Base-by-base conservation (phyloP, 169 alveolate species). In the Cryptosporidium andersoni region DNA sequence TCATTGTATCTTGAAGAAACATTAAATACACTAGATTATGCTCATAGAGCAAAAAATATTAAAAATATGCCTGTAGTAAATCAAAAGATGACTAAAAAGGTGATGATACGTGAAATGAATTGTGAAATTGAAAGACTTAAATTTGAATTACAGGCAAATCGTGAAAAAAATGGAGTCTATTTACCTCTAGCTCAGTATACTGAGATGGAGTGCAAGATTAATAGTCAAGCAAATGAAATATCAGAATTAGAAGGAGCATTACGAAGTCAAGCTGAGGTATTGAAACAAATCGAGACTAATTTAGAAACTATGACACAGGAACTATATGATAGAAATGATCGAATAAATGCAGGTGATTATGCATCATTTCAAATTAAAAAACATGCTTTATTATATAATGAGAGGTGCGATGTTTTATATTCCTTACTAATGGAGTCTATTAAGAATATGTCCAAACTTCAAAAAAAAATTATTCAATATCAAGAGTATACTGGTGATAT, bases 1-100 rank as follows among this genome's bases (percentile, higher is more conserved):
- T 96, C 95, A 51, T 90, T 92, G 36, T 94, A 95, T 49, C 91
- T 90, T 55, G 97, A 96, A 80, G 99, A 96, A 91, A 94, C 97
- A 8, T 66, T 94, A 25, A 89, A 95, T 55, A 96, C 97, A 4
- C 66, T 95, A 48, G 95, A 96, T 88, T 96, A 95, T 81, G 98
- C 97, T 0, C 91, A 92, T 60, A 74, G 98, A 82, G 98, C 98
- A 9, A 96, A 95, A 82, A 92, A 94, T 62, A 96, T 95, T 64
- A 88, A 95, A 90, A 95, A 95, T 68, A 91, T 91, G 80, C 98
- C 98, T 0, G 93, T 93, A 55, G 95, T 96, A 52, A 96, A 96
- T 88, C 91, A 82, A 39, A 82, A 88, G 94, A 96, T 90, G 96
- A 96, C 94, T 90, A 95, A 64, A 92, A 95, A 88, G 91, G 91